Base-by-base conservation (phyloP, 805 yeast genomes). In the Metschnikowia cerradonensis region DNA sequence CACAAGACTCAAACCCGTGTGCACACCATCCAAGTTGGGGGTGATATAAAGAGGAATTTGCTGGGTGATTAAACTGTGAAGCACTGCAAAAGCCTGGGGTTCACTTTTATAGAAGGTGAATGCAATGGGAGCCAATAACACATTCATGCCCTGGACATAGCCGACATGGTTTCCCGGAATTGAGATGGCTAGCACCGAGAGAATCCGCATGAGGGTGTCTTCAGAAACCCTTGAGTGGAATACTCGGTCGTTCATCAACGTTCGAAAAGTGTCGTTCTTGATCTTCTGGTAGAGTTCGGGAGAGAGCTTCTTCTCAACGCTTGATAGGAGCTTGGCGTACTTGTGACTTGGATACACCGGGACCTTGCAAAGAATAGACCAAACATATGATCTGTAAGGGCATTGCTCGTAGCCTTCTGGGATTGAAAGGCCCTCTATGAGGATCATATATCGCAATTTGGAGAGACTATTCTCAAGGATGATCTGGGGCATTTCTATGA, bases 71-170 rank as follows among this genome's bases (percentile, higher is more conserved):
- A 90, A 67, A 20, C 78, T 76, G 47, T 83, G 82, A 57, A 89
- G 82, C 34, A 91, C 53, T 10, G 86, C 80, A 63, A 83, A 90
- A 1, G 96, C 94, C 67, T 90, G 89, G 0, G 96, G 90, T 64
- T 90, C 97, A 34, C 90, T 81, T 39, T 84, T 82, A 52, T 70
- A 64, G 58, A 86, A 77, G 0, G 86, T 77, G 63, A 81, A 90
- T 15, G 90, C 78, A 49, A 90, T 79, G 1, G 97, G 96, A 0
- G 96, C 97, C 22, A 86, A 77, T 20, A 90, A 66, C 0, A 90
- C 90, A 63, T 90, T 90, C 86, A 91, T 82, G 2, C 97, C 97
- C 64, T 90, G 97, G n/a, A 90, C 96, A 62, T 89, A 89, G 0
- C 78, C 78, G 5, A 65, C 70, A 38, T 61, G 62, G 47, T 59